Base-by-base conservation (phyloP, 441 rosid genomes). In the Adansonia gregorii region DNA sequence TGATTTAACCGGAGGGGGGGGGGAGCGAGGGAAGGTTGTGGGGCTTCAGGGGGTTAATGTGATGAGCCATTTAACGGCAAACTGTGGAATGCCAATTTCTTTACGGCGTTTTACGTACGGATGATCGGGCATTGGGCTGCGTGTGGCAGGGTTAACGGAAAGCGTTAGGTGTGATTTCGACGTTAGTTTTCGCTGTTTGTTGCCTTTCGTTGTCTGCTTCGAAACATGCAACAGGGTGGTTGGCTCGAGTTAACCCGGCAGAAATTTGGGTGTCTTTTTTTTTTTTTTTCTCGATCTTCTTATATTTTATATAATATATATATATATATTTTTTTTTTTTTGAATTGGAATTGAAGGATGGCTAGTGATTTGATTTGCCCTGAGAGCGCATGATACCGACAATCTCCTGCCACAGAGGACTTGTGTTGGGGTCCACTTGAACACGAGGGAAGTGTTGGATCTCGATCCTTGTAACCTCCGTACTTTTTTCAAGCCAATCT, bases 171-270 rank as follows among this genome's bases (percentile, higher is more conserved):
- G 2, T 35, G 27, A 9, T 5, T 41, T 17, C n/a, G 69, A 35
- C 86, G 87, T 84, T 70, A 24, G 22, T 15, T 49, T 9, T 31
- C n/a, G 75, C 85, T 88, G 89, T 89, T 84, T 76, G 27, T 73
- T 76, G 83, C 88, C 79, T 82, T 75, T 86, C 78, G 72, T 84
- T 87, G 94, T 89, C 86, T 89, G 91, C 87, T 91, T 86, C 85
- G 85, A 76, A 83, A 87, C 92, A 88, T 88, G 92, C 91, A 90
- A 88, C 89, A 86, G 75, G 67, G 67, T 51, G 78, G 87, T 31
- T 90, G 85, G 93, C 89, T 80, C 80, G 82, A 84, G 80, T 83
- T 86, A 89, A 83, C 83, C 88, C 87, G 87, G 88, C 91, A 85
- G 83, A 84, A 86, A 82, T 83, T 85, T 74, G 60, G 84, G 87